Percentiles rank a stretch among this genome's conserved stretches.
Evolutionary conservation across 306 rosid species (phyloP).

Genomic region (Cucurbita pepo): DNA sequence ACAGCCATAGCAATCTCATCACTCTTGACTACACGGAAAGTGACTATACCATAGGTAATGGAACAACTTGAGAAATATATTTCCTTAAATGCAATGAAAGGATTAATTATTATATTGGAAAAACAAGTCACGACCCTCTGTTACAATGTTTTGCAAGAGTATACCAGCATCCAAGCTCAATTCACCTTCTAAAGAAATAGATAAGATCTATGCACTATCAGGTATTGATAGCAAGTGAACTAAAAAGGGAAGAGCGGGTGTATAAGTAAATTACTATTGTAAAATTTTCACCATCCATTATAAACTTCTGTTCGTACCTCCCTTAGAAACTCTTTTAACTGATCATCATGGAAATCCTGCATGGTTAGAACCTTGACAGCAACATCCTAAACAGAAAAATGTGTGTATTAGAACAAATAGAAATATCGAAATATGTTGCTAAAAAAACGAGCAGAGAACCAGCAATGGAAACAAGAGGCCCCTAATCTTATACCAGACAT

Average conservation of each 20-base stretch:
- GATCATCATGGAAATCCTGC: constrained; percentile 82
- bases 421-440: neutral
- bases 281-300: neutral
- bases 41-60: neutral
- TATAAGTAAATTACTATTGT: neutral
- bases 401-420: neutral
- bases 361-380: constrained; percentile 82
- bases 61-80: neutral
- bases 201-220: neutral
- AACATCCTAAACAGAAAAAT: constrained; percentile 55
- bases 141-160: neutral
- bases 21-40: neutral
- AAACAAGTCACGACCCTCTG: neutral
- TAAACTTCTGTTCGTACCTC: constrained; percentile 31
- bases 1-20: neutral
- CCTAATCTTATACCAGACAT: neutral
- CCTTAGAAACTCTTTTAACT: constrained; percentile 73
- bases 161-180: neutral
- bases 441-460: neutral
- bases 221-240: neutral
- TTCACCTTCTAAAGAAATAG: neutral
- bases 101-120: neutral
- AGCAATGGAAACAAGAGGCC: neutral
- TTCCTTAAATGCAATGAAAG: neutral
- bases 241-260: neutral